Evolutionary conservation across 2,329 filamentous ascomycete species (phyloP), one percentile per base, ranked within the genome.

Genomic region (Thelonectria rubi): DNA sequence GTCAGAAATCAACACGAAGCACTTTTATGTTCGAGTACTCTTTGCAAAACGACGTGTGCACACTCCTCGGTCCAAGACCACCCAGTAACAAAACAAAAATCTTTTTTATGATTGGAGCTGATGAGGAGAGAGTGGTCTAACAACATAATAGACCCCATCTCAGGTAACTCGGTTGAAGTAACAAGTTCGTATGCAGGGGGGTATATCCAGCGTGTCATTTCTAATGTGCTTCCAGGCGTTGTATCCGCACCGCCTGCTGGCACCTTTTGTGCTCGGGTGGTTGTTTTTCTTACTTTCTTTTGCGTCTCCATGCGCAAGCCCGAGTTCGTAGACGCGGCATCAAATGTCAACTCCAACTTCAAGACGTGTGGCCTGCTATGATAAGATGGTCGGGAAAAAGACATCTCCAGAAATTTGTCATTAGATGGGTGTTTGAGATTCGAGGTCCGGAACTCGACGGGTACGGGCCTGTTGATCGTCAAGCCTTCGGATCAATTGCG

Each of bases 181-280:
- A 68, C 69, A 65, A 61, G 64, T 70, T 71, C 69, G 65, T 71
- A 70, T 70, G 69, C 64, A 69, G 66, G 69, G 69, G 69, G 69
- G 69, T 71, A 71, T 71, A 71, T 71, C 69, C 69, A 71, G 69
- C 69, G 67, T 71, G 62, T 71, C 69, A 69, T 71, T 68, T 71
- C 69, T 71, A 47, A 71, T 70, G 69, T 70, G 69, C 67, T 64
- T 62, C 61, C 53, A 67, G 67, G 69, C 69, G 62, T 69, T 59
- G 62, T 67, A 57, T 68, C 55, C 51, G 65, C 58, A 45, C 66
- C 64, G 63, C 69, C 69, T 67, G 62, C 62, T 64, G 50, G 67
- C 69, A 71, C 69, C 50, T 65, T 64, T 55, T 52, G 53, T 56
- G 45, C 53, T 57, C 60, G 49, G 52, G 43, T 62, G 56, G 37